Conservation (phyloP, 495 filamentous ascomycete species). For the Alectoria sarmentosa region DNA sequence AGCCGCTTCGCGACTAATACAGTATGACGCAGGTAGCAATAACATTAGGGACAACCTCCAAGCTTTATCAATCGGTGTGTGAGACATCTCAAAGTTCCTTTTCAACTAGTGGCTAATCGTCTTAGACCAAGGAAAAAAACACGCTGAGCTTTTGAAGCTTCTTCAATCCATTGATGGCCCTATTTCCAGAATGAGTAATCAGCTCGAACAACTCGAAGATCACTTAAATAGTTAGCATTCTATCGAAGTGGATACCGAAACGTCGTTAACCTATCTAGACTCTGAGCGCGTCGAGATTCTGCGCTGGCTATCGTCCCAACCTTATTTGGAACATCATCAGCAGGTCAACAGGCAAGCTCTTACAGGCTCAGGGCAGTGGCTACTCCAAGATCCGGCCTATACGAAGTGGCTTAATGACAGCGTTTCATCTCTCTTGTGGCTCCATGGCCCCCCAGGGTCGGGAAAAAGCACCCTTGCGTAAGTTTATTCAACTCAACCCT, state of each 20-base stretch:
- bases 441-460: conserved; percentile 3
- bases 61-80: too few relatives aligned
- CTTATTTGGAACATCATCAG: not conserved
- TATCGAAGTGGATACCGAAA: too few relatives aligned
- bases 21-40: too few relatives aligned
- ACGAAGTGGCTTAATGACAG: not conserved
- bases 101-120: too few relatives aligned
- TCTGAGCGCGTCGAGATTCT: not conserved
- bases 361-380: conserved; percentile 4
- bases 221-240: not conserved
- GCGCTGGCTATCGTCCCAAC: not conserved
- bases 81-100: too few relatives aligned
- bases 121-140: not conserved
- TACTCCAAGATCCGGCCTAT: not conserved
- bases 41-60: too few relatives aligned
- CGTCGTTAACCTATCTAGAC: too few relatives aligned
- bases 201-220: not conserved
- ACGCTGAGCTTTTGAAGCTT: not conserved
- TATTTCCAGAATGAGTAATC: not conserved
- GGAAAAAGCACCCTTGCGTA: too few relatives aligned
- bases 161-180: not conserved
- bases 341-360: not conserved
- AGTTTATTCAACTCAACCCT: too few relatives aligned
- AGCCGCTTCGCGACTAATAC: too few relatives aligned
- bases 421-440: conserved; percentile 14